These are phyloP conservation scores for Tinospora cordifolia DNA, from an alignment of 164 flowering plant species.

Conservation along the genomic window DNA sequence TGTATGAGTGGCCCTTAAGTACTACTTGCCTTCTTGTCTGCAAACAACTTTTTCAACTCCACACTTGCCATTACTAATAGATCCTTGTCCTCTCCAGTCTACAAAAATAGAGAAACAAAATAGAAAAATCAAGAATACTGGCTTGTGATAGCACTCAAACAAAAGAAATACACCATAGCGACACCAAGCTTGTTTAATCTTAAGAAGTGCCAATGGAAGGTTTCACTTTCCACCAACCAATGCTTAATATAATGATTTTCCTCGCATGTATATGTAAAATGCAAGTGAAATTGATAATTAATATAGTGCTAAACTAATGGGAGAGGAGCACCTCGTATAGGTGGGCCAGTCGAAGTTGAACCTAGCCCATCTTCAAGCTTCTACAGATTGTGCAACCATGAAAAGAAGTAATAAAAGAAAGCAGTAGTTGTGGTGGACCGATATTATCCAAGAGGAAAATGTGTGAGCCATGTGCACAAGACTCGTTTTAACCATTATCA, in stretches of 20 bases:
- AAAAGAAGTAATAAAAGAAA: neutral
- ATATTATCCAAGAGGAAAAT: neutral
- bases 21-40: conserved; percentile 33
- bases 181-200: no score
- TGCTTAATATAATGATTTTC: no score
- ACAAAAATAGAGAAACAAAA: neutral
- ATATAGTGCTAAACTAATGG: neutral
- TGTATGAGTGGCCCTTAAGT: neutral
- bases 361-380: conserved; percentile 70
- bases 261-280: no score
- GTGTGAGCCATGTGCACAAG: neutral
- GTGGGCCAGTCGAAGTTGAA: conserved; percentile 88
- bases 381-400: conserved; percentile 27
- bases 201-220: no score
- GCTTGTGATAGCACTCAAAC: no score
- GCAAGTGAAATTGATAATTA: no score
- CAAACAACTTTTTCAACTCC: conserved; percentile 57
- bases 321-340: conserved; percentile 58
- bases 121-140: neutral
- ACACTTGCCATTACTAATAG: conserved; percentile 42
- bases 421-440: no score
- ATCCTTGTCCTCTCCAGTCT: conserved; percentile 43
- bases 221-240: no score
- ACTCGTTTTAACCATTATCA: no score
- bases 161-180: no score